phyloP scores from a whole-genome alignment of 768 basidiomycete genomes.

The Kwoniella dendrophila region DNA sequence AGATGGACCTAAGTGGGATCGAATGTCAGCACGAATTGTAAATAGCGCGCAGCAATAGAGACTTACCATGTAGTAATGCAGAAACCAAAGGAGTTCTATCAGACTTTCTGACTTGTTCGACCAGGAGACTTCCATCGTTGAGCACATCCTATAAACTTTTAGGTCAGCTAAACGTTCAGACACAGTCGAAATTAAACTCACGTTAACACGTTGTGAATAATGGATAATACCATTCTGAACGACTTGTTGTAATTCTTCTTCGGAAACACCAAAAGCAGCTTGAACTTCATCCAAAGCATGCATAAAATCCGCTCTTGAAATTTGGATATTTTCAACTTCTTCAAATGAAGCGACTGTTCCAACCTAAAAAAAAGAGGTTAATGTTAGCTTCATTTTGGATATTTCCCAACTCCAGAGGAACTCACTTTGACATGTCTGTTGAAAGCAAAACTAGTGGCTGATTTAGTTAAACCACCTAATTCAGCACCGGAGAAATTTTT shows the following conservation, averaged over 20 bases:
- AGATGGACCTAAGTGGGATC: conserved; percentile 63
- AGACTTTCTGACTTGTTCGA: conserved; percentile 90
- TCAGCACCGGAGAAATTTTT: conserved; percentile 99
- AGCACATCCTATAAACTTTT: conserved; percentile 68
- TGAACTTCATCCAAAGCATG: conserved; percentile 90
- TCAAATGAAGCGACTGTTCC: conserved; percentile 97
- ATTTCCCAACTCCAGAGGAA: background rate
- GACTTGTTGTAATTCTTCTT: conserved; percentile 89
- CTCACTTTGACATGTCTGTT: conserved; percentile 87
- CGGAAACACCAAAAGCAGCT: conserved; percentile 95
- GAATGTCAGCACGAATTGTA: background rate
- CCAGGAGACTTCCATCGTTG: conserved; percentile 80
- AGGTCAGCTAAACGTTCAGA: conserved; percentile 5
- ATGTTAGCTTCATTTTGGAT: conserved; percentile 12
- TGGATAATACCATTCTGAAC: conserved; percentile 95
- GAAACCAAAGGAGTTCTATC: conserved; percentile 89
- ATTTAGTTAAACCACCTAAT: conserved; percentile 93
- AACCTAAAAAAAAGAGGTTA: conserved; percentile 59
- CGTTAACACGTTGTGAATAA: conserved; percentile 72
- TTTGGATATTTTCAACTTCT: conserved; percentile 89
- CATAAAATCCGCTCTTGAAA: conserved; percentile 82
- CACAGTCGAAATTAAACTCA: conserved; percentile 57
- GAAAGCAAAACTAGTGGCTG: conserved; percentile 97
- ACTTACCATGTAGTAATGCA: conserved; percentile 73
- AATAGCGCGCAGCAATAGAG: background rate